Conservation (phyloP, 352 stramenopile species). For the Globisporangium parvum region DNA sequence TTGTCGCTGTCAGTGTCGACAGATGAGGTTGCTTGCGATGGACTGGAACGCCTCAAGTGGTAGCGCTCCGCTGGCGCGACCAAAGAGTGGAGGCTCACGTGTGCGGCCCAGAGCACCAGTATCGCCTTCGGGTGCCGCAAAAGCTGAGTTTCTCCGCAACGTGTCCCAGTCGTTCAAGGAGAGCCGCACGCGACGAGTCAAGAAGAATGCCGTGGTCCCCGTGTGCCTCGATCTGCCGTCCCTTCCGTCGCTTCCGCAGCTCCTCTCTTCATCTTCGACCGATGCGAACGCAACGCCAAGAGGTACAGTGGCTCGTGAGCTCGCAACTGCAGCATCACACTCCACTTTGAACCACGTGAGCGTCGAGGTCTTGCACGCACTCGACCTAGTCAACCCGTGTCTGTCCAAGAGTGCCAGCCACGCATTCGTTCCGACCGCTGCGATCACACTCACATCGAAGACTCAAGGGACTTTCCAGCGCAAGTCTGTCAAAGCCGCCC, state of each 20-base stretch:
- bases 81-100: too few species aligned
- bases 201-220: neutral
- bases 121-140: too few species aligned
- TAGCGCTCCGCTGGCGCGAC: too few species aligned
- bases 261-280: neutral
- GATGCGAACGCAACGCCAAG: neutral
- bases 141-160: neutral
- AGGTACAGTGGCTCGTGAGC: neutral
- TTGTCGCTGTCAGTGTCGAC: too few species aligned
- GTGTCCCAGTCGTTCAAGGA: neutral
- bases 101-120: too few species aligned
- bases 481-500: slow-evolving; percentile 14
- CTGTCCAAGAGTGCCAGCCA: neutral
- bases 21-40: too few species aligned
- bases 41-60: too few species aligned
- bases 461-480: neutral
- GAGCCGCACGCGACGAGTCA: neutral
- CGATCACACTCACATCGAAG: neutral
- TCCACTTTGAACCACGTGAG: neutral
- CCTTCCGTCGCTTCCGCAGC: neutral
- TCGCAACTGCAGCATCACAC: neutral
- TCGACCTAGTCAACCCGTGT: slow-evolving; percentile 12
- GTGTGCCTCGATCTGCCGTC: neutral
- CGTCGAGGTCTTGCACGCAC: slow-evolving; percentile 10
- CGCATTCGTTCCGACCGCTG: slow-evolving; percentile 8